phyloP scores from a whole-genome alignment of 768 basidiomycete species.

The Amanita phalloides region DNA sequence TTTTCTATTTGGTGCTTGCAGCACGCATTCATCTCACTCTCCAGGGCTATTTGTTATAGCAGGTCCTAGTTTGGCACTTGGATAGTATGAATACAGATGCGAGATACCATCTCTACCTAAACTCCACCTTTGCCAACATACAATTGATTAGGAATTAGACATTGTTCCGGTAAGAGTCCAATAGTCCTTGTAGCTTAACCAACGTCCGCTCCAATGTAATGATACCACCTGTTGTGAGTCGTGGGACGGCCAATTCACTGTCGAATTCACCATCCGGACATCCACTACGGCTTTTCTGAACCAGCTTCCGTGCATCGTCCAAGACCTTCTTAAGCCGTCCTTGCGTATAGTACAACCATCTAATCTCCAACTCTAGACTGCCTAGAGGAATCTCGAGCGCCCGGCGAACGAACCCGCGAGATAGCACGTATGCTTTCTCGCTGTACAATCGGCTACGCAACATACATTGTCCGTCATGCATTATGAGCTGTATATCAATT shows the following conservation, averaged over 20 bases:
- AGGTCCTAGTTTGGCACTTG: background rate
- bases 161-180: conserved; percentile 11
- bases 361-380: conserved; percentile 62
- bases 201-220: conserved; percentile 71
- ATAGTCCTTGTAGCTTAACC: conserved; percentile 45
- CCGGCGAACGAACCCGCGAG: conserved; percentile 82
- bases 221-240: conserved; percentile 68
- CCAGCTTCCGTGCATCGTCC: conserved; percentile 45
- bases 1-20: background rate
- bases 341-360: conserved; percentile 57
- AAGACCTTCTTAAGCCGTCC: conserved; percentile 64
- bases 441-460: conserved; percentile 76
- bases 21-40: background rate
- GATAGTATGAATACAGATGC: conserved; percentile 4
- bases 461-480: conserved; percentile 1
- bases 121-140: background rate
- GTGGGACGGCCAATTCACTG: conserved; percentile 50
- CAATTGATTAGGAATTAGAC: background rate
- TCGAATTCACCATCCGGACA: conserved; percentile 20
- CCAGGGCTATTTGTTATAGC: background rate
- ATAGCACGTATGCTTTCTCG: conserved; percentile 88
- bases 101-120: background rate
- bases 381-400: conserved; percentile 74
- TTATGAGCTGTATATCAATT: background rate
- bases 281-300: conserved; percentile 51